Conservation (phyloP, 2,329 filamentous ascomycete genomes). For the Stagonosporopsis vannaccii region DNA sequence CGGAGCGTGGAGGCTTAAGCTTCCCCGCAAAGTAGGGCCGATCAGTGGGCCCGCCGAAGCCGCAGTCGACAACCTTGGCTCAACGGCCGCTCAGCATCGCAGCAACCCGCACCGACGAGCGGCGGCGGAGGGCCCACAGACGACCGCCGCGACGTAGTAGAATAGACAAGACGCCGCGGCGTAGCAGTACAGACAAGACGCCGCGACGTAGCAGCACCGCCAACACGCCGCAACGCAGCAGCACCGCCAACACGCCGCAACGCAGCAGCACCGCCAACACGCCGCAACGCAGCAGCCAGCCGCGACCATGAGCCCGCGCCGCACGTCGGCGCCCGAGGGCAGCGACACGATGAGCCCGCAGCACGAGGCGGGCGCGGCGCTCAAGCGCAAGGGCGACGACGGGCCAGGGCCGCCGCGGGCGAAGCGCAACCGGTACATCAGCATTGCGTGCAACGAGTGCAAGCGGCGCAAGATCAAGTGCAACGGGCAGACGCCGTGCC, state of each 20-base stretch:
- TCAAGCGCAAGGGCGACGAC: constrained; percentile 57
- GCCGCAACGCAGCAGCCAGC: background rate
- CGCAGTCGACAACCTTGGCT: background rate
- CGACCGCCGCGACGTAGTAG: too few relatives aligned
- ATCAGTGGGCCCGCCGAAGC: constrained; percentile 15
- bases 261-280: too few relatives aligned
- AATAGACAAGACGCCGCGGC: too few relatives aligned
- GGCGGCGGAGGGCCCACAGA: constrained; percentile 13
- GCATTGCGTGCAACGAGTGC: constrained; percentile 72
- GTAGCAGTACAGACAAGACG: too few relatives aligned
- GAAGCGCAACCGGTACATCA: constrained; percentile 73
- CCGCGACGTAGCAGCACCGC: too few relatives aligned
- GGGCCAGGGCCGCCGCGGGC: constrained; percentile 58
- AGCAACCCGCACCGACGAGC: constrained; percentile 1
- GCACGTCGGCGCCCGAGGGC: constrained; percentile 23
- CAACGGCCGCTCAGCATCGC: too few relatives aligned
- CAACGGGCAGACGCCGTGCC: constrained; percentile 70
- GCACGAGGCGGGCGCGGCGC: constrained; percentile 29
- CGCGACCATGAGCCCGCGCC: constrained; percentile 16
- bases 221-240: too few relatives aligned
- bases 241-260: too few relatives aligned
- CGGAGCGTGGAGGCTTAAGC: background rate
- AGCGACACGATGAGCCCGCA: constrained; percentile 46
- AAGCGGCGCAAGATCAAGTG: constrained; percentile 73
- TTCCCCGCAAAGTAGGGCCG: constrained; percentile 19